Base-by-base conservation (phyloP, 176 grass and related monocot genomes). In the Oryza brachyantha region DNA sequence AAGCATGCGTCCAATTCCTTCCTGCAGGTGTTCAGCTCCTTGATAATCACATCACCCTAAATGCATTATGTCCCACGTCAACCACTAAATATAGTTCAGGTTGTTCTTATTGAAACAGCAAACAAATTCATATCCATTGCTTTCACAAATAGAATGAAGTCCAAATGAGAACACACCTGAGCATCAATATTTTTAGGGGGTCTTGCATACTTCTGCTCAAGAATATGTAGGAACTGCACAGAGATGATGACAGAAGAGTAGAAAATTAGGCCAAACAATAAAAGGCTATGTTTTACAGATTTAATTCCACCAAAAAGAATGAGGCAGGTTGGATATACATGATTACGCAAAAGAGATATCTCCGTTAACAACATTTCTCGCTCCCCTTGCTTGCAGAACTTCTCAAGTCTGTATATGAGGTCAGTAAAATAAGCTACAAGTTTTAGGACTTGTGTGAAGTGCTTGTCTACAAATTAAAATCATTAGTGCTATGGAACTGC, bases 281-380 rank as follows among this genome's bases (percentile, higher is more conserved):
- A 79, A 19, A 13, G n/a, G 1, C 2, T 2, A 24, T 22, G n/a
- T 67, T 39, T 13, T 16, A 64, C 11, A 3, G 8, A 40, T 69
- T 29, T 39, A 61, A 38, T 62, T 10, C 21, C 41, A 8, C 10
- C 43, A 60, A 74, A 80, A 70, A 67, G 31, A 43, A 29, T 61
- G 39, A 29, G 88, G 66, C 77, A 70, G 19, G 61, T 13, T 61
- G 58, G 43, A 73, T 42, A 72, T 84, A 92, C 93, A 83, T 92
- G 89, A 79, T 95, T 87, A 46, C 93, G 89, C 73, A 95, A 73
- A 39, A 89, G 86, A 71, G 89, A 87, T 58, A 90, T 92, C 81
- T 95, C 89, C 73, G 84, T 82, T 73, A 92, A 83, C 41, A 95
- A 60, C 79, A 88, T 77, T 50, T 95, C 89, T 64, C 86, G 73